phyloP scores from a whole-genome alignment of 495 filamentous ascomycete genomes.

The Letharia columbiana region DNA sequence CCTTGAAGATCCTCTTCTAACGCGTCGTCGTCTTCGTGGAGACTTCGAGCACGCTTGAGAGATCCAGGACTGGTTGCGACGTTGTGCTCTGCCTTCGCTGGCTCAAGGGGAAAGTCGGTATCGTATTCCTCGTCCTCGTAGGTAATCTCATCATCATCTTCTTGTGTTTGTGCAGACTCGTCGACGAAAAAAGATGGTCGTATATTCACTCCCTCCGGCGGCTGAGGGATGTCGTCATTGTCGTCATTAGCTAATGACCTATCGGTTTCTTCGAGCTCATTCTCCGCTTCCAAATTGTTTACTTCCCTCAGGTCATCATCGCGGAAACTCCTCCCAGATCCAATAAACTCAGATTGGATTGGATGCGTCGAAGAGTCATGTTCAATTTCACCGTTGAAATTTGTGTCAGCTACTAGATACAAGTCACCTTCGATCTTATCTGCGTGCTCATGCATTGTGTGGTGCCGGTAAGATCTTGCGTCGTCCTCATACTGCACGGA shows the following conservation, averaged over 20 bases:
- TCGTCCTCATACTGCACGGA: background rate
- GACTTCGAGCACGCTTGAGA: slow-evolving; percentile 19
- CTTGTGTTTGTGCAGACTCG: background rate
- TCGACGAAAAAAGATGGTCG: background rate
- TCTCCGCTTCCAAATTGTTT: background rate
- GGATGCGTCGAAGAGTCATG: background rate
- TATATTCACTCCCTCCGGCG: slow-evolving; percentile 1
- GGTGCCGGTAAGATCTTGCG: background rate
- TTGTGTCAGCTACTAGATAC: background rate
- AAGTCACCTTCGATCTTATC: background rate
- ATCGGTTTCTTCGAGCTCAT: background rate
- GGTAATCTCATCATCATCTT: slow-evolving; percentile 36
- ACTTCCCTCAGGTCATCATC: background rate
- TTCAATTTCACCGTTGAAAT: background rate
- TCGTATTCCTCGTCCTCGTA: slow-evolving; percentile 36
- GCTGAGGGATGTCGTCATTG: slow-evolving; percentile 7
- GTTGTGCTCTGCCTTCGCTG: background rate
- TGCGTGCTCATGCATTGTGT: background rate
- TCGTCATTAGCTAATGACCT: background rate
- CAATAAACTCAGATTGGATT: background rate
- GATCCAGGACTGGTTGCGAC: slow-evolving; percentile 13
- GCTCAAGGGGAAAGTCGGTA: slow-evolving; percentile 10
- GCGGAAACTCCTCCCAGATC: background rate
- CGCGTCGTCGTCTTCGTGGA: slow-evolving; percentile 24
- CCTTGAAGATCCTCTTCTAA: slow-evolving; percentile 6